Base-by-base conservation (phyloP, 2,329 filamentous ascomycete species). In the Pseudodiploospora longispora region DNA sequence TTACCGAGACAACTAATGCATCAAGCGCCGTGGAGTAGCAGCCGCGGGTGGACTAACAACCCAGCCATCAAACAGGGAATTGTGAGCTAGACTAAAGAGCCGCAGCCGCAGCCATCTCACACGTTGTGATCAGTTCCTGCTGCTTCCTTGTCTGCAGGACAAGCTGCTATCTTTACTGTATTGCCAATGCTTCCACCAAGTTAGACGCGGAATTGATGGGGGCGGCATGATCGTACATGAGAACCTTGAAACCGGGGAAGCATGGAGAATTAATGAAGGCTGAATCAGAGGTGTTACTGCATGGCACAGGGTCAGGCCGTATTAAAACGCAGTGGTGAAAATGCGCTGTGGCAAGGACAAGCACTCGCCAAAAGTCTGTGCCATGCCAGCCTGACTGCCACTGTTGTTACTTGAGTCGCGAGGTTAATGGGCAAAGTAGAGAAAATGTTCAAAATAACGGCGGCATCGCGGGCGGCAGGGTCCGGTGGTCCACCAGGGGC, bases 211-310 rank as follows among this genome's bases (percentile, higher is more conserved):
- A 40, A 35, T 34, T 30, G 35, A 37, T 38, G 33, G 31, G 29
- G 35, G 38, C 38, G 44, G 31, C 36, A 36, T 44, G 46, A 36
- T 43, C 46, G 35, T 36, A 30, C 33, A 38, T 42, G 31, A 33
- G 40, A 27, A 7, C 42, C 28, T 39, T 19, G 38, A 41, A 36
- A 12, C 31, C 38, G 19, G n/a, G 29, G 30, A 39, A 39, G 19
- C 27, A 32, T 12, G 38, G 29, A 10, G 36, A 19, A 19, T 19
- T 19, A 19, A 19, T 19, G 19, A 19, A 19, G 19, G 19, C 19
- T 19, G 19, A 19, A 19, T 19, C 19, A 19, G 19, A 19, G 19
- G 19, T 19, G 19, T 19, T 19, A 19, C 19, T 19, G 19, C 19
- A 19, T 19, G 19, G 19, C 19, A 19, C 19, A 19, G 19, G 19